Conservation (phyloP, 805 yeast genomes). For the Candida nonsorbophila region DNA sequence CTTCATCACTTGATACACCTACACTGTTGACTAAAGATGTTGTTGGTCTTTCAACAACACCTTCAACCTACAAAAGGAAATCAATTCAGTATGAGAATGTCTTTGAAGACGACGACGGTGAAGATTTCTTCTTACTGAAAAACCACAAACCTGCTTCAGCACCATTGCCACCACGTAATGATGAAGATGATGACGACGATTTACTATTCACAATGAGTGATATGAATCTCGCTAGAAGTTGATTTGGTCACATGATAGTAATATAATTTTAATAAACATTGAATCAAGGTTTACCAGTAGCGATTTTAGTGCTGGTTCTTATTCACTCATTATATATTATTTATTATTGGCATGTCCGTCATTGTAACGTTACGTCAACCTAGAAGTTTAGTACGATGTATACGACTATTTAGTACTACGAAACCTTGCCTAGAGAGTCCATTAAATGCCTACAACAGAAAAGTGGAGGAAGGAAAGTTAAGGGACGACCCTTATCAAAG, state of each 20-base stretch:
- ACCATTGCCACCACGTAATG: slow-evolving; percentile 1
- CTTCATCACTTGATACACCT: no score
- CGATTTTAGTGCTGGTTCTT: no score
- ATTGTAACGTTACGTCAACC: no score
- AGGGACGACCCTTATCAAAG: slow-evolving; percentile 80
- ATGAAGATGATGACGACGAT: slow-evolving; percentile 50
- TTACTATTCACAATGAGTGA: slow-evolving; percentile 70
- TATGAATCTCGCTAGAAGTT: slow-evolving; percentile 45
- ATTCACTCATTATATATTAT: no score
- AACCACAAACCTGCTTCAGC: slow-evolving; percentile 1
- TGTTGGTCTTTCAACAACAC: slow-evolving; percentile 30
- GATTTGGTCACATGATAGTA: slow-evolving; percentile 3
- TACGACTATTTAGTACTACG: no score
- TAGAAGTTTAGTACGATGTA: no score
- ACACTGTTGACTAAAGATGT: no score
- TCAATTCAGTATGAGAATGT: slow-evolving; percentile 32
- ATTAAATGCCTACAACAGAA: slow-evolving; percentile 46
- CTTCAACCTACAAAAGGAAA: slow-evolving; percentile 22
- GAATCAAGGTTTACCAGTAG: no score
- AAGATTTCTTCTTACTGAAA: slow-evolving; percentile 13
- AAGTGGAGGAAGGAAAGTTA: slow-evolving; percentile 45
- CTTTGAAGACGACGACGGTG: slow-evolving; percentile 46
- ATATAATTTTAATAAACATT: no score
- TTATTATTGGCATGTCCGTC: no score
- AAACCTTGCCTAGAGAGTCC: no score